Base-by-base conservation (phyloP, 2,329 filamentous ascomycete species). In the Aspergillus ochraceus region DNA sequence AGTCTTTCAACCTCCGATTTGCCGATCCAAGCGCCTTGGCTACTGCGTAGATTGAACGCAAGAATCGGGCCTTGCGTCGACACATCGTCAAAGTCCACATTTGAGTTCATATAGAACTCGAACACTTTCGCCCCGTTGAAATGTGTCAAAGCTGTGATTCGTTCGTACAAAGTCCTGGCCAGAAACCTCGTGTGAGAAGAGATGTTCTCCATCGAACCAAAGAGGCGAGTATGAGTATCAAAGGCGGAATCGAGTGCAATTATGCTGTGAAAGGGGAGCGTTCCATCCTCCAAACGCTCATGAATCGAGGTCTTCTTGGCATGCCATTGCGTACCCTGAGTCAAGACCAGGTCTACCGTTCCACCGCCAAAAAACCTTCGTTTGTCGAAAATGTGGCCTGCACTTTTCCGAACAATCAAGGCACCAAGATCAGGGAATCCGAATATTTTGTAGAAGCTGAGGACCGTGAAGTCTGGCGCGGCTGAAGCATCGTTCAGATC, bases 371-470 rank as follows among this genome's bases (percentile, higher is more conserved):
- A 99, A 69, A 96, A 99, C 62, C 80, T 87, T 60, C 92, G 86
- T 47, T 81, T 80, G 32, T 84, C 79, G 51, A 97, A 87, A 3
- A 89, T 71, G 45, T 82, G 74, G 6, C 85, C 86, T 12, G 90
- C 85, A 32, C 85, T 82, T 66, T 91, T 92, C 47, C 90, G 87
- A 12, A 98, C 87, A 30, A 98, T 87, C 59, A 99, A 77, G 1
- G 88, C 92, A 1, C 94, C 94, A 2, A 98, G 80, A 71, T 98
- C 91, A 0, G 94, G 94, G 65, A 97, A 97, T 1, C 95, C 94
- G 74, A 98, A 98, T n/a, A 97, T 93, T 74, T 98, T 99, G 79
- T 97, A 96, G 64, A 98, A 87, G 74, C 93, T 97, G 47, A 98
- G 70, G 0, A 91, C 90, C 0, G 86, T 89, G 66, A 98, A 98